Conservation (phyloP, 2,329 filamentous ascomycete genomes). For the Hypoxylon sp. region DNA sequence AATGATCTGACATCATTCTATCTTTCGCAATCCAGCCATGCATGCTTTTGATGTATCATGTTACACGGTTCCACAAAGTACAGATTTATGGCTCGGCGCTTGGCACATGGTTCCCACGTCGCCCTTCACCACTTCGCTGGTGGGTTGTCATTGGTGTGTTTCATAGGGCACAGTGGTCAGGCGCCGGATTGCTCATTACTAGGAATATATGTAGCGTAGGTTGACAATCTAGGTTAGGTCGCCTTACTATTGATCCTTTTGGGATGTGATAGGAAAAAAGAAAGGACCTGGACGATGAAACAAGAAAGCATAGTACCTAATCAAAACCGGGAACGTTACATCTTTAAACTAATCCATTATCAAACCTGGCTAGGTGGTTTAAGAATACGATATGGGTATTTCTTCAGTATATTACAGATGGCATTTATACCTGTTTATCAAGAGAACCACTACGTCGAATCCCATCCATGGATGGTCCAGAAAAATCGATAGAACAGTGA, state of each 20-base stretch:
- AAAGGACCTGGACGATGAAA: not conserved
- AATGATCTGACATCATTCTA: constrained; percentile 17
- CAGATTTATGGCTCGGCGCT: constrained; percentile 14
- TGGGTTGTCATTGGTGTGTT: constrained; percentile 13
- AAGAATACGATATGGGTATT: not conserved
- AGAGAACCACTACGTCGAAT: not conserved
- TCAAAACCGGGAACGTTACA: not conserved
- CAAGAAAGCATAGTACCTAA: not conserved
- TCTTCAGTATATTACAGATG: not conserved
- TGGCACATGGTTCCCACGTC: constrained; percentile 2
- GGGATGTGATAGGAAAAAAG: not conserved
- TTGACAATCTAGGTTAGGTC: not conserved
- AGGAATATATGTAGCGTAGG: not conserved
- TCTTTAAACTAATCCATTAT: not conserved
- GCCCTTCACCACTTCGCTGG: not conserved
- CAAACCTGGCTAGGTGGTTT: not conserved
- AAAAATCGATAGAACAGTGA: constrained; percentile 7
- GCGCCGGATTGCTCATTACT: constrained; percentile 10
- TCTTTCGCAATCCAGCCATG: not conserved
- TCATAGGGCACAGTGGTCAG: constrained; percentile 8
- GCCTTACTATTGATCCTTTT: not conserved
- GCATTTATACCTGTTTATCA: constrained; percentile 3
- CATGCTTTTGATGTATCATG: not conserved
- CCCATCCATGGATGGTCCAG: not conserved
- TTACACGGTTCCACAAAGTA: constrained; percentile 18